Conservation (phyloP, 257 asterid species). For the Gardenia jasminoides region DNA sequence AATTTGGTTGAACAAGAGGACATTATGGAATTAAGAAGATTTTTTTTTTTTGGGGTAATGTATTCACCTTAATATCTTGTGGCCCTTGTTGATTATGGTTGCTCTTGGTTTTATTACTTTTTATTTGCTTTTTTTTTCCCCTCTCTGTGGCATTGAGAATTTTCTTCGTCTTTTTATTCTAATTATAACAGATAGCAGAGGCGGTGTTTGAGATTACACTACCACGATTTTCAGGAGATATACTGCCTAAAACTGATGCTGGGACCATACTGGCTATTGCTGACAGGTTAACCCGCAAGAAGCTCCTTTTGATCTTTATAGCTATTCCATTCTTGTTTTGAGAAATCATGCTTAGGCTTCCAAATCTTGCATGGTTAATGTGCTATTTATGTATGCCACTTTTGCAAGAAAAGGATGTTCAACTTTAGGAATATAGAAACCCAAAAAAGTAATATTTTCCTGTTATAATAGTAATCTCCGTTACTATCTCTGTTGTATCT, state of each 20-base stretch:
- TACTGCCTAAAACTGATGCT: conserved; percentile 82
- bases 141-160: not conserved
- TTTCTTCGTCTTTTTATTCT: conserved; percentile 9
- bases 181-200: conserved; percentile 62
- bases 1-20: not conserved
- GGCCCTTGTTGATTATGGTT: not conserved
- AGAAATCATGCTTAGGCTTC: not conserved
- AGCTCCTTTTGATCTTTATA: not conserved
- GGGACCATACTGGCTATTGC: conserved; percentile 78
- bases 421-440: not conserved
- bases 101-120: not conserved
- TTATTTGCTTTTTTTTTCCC: not conserved
- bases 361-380: not conserved
- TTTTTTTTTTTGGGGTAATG: not conserved
- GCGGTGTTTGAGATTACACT: conserved; percentile 84
- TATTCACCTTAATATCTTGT: not conserved
- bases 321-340: not conserved
- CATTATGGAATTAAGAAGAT: not conserved
- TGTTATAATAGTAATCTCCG: not conserved
- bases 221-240: conserved; percentile 91
- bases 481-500: conserved; percentile 1
- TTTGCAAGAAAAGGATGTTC: not conserved
- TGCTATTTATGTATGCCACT: not conserved
- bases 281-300: conserved; percentile 57
- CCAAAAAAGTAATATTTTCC: not conserved